These are phyloP conservation scores for Dipteronia dyeriana DNA, from an alignment of 345 rosid genomes.

Conservation along the genomic window DNA sequence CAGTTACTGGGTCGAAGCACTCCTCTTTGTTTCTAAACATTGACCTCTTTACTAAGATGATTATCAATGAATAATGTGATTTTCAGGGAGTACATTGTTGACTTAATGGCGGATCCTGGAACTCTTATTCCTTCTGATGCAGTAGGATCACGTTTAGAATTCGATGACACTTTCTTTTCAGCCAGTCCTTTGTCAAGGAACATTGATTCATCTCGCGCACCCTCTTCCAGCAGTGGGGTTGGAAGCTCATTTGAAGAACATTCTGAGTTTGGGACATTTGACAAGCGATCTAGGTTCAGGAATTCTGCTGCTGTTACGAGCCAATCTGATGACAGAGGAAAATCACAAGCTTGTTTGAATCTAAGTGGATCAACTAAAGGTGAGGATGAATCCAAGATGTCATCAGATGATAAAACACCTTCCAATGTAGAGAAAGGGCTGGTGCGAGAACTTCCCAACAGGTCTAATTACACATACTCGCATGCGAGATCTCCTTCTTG, in stretches of 20 bases:
- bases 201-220: constrained; percentile 56
- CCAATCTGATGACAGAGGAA: constrained; percentile 46
- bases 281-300: constrained; percentile 48
- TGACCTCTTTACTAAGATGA: constrained; percentile 21
- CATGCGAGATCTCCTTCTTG: constrained; percentile 91
- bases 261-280: constrained; percentile 54
- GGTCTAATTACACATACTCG: constrained; percentile 49
- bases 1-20: background rate
- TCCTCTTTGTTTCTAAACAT: constrained; percentile 10
- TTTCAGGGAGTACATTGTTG: constrained; percentile 97
- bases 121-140: constrained; percentile 91
- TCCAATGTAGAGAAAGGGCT: constrained; percentile 34
- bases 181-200: constrained; percentile 70
- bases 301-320: constrained; percentile 34
- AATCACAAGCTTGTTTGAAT: constrained; percentile 31
- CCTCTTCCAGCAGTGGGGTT: constrained; percentile 70
- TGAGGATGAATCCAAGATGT: constrained; percentile 41
- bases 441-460: constrained; percentile 38
- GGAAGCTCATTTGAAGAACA: constrained; percentile 67
- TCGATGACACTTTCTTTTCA: constrained; percentile 60
- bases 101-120: constrained; percentile 96
- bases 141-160: constrained; percentile 65
- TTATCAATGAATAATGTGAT: constrained; percentile 31
- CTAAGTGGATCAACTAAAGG: constrained; percentile 23
- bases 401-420: constrained; percentile 33